Conservation (phyloP, 768 basidiomycete genomes). For the Xanthoconium stramineum region DNA sequence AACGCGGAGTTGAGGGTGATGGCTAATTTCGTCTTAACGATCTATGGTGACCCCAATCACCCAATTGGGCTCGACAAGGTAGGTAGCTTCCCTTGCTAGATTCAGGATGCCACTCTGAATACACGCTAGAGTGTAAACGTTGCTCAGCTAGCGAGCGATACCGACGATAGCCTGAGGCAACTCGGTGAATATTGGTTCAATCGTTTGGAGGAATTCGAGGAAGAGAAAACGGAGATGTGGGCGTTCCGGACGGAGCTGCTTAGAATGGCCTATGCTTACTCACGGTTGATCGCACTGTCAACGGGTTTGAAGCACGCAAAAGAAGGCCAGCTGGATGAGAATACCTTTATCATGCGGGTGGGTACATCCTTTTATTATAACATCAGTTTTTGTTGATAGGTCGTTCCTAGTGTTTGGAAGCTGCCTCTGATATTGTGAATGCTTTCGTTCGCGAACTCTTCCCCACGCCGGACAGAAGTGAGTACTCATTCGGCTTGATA, state of each 20-base stretch:
- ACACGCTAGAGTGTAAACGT: conserved; percentile 55
- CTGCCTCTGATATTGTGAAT: conserved; percentile 63
- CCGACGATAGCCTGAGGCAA: conserved; percentile 64
- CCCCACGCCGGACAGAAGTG: conserved; percentile 51
- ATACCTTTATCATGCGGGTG: conserved; percentile 64
- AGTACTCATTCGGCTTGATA: conserved; percentile 15
- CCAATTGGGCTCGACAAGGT: conserved; percentile 79
- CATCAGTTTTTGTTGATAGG: neutral
- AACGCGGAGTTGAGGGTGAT: conserved; percentile 70
- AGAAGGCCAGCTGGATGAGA: conserved; percentile 51
- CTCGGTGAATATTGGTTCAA: conserved; percentile 56
- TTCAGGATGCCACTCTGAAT: conserved; percentile 1
- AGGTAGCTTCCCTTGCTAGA: neutral
- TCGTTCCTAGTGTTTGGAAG: conserved; percentile 53
- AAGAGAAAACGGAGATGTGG: conserved; percentile 48
- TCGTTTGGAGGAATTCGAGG: conserved; percentile 48
- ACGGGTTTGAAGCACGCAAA: conserved; percentile 79
- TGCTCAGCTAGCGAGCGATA: conserved; percentile 57
- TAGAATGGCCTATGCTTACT: conserved; percentile 62
- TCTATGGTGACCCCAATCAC: conserved; percentile 71
- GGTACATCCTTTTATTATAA: conserved; percentile 24
- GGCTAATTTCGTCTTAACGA: conserved; percentile 54
- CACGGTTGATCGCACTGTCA: conserved; percentile 65
- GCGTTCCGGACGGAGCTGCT: conserved; percentile 61
- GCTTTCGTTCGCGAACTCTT: conserved; percentile 57